phyloP scores from a whole-genome alignment of 2,329 filamentous ascomycete genomes.

The Fonsecaea multimorphosa region DNA sequence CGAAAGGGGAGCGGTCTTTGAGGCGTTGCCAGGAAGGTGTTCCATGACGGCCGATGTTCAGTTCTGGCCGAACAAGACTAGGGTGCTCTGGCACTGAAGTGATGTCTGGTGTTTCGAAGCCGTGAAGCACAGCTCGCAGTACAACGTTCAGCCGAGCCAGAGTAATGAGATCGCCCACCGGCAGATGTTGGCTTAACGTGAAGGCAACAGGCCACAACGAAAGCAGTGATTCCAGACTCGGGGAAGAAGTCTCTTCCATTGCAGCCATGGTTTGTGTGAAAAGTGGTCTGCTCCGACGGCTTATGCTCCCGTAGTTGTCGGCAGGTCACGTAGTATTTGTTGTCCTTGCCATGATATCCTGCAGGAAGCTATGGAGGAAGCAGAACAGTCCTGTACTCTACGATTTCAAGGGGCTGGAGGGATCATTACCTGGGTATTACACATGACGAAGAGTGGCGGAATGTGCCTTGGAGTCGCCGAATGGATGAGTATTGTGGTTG shows the following conservation, averaged over 20 bases:
- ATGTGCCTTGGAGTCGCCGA: background rate
- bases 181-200: constrained; percentile 37
- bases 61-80: constrained; percentile 27
- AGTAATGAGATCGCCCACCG: constrained; percentile 42
- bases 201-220: constrained; percentile 42
- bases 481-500: constrained; percentile 4
- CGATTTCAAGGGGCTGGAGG: background rate
- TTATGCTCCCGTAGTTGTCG: background rate
- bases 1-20: constrained; percentile 38
- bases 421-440: background rate
- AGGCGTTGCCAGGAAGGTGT: constrained; percentile 43
- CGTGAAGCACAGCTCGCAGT: constrained; percentile 42
- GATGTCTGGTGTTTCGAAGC: constrained; percentile 36
- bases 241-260: constrained; percentile 4
- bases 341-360: background rate
- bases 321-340: background rate
- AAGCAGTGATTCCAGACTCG: constrained; percentile 38
- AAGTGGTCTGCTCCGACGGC: background rate
- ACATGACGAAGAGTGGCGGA: background rate
- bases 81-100: background rate
- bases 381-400: background rate
- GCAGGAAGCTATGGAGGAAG: background rate
- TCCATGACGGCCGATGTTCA: constrained; percentile 42
- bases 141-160: constrained; percentile 40
- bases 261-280: constrained; percentile 5